Percentiles rank a stretch among this genome's conserved stretches.
Evolutionary conservation across 805 yeast species (phyloP).

Genomic region (Starmerella powellii): DNA sequence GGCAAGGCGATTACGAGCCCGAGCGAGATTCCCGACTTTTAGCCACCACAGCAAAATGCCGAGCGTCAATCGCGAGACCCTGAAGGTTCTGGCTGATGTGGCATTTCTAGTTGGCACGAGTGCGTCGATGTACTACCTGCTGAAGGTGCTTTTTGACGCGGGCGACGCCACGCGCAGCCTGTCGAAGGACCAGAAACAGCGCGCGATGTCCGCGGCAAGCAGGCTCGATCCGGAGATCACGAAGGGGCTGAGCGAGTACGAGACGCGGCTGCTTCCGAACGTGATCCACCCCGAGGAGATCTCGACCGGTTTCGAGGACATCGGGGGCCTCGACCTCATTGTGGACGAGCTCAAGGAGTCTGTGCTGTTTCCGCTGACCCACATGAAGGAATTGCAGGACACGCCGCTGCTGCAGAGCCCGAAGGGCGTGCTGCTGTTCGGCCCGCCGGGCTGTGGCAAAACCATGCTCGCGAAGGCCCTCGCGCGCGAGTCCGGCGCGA

Average conservation of each 20-base stretch:
- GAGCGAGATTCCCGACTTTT: too few relatives aligned
- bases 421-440: slow-evolving; percentile 81
- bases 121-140: slow-evolving; percentile 53
- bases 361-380: slow-evolving; percentile 72
- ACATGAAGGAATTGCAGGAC: slow-evolving; percentile 38
- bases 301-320: slow-evolving; percentile 58
- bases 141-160: slow-evolving; percentile 32
- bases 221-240: slow-evolving; percentile 51
- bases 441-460: slow-evolving; percentile 98
- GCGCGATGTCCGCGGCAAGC: slow-evolving; percentile 45
- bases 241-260: slow-evolving; percentile 56
- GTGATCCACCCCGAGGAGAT: slow-evolving; percentile 81
- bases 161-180: slow-evolving; percentile 33
- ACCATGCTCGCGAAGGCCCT: slow-evolving; percentile 95
- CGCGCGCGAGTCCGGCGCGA: slow-evolving; percentile 85
- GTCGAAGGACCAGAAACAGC: slow-evolving; percentile 49
- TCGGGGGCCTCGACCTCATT: slow-evolving; percentile 78
- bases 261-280: slow-evolving; percentile 59
- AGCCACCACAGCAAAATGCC: background rate
- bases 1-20: too few relatives aligned
- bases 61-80: slow-evolving; percentile 3
- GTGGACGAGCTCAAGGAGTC: slow-evolving; percentile 79
- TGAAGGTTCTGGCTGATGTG: slow-evolving; percentile 33
- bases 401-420: slow-evolving; percentile 72
- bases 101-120: slow-evolving; percentile 51